Percentiles rank a stretch among this genome's conserved stretches.
phyloP scores from a whole-genome alignment of 2,329 filamentous ascomycete genomes.

The Didymella lethalis region DNA sequence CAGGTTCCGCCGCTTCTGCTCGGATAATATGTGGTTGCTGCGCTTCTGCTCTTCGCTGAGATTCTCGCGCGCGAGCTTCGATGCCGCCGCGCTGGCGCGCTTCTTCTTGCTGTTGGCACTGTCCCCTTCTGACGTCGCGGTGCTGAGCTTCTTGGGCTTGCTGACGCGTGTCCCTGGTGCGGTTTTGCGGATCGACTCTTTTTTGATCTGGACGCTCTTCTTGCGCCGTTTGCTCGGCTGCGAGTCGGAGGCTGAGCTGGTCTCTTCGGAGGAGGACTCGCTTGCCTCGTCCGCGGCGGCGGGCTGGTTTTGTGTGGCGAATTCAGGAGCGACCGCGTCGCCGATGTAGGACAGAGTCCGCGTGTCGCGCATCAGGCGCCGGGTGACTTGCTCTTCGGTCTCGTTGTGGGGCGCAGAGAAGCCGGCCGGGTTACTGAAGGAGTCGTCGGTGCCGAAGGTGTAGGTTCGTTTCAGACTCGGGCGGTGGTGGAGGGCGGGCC shows the following conservation, averaged over 20 bases:
- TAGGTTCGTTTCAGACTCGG: constrained; percentile 41
- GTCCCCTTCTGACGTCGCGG: neutral
- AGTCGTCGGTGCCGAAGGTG: constrained; percentile 48
- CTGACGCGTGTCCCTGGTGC: constrained; percentile 20
- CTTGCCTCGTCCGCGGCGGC: constrained; percentile 21
- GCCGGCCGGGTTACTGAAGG: constrained; percentile 44
- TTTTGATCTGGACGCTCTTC: constrained; percentile 30
- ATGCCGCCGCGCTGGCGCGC: constrained; percentile 33
- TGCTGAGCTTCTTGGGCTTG: constrained; percentile 39
- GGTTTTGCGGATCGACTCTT: constrained; percentile 32
- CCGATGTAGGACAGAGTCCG: constrained; percentile 31
- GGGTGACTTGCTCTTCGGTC: constrained; percentile 35
- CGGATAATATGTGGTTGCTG: constrained; percentile 85
- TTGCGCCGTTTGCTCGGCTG: constrained; percentile 38
- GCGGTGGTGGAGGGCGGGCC: constrained; percentile 25
- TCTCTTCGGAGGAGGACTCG: constrained; percentile 31
- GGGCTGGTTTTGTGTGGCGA: constrained; percentile 8
- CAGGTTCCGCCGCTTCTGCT: constrained; percentile 83
- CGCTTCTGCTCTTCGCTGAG: constrained; percentile 81
- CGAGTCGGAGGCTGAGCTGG: constrained; percentile 33
- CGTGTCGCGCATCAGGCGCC: constrained; percentile 37
- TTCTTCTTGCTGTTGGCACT: constrained; percentile 36
- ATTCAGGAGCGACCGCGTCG: constrained; percentile 18
- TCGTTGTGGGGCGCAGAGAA: constrained; percentile 37
- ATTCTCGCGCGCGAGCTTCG: constrained; percentile 59